phyloP scores from a whole-genome alignment of 2,329 filamentous ascomycete genomes.

The Massarina eburnea region DNA sequence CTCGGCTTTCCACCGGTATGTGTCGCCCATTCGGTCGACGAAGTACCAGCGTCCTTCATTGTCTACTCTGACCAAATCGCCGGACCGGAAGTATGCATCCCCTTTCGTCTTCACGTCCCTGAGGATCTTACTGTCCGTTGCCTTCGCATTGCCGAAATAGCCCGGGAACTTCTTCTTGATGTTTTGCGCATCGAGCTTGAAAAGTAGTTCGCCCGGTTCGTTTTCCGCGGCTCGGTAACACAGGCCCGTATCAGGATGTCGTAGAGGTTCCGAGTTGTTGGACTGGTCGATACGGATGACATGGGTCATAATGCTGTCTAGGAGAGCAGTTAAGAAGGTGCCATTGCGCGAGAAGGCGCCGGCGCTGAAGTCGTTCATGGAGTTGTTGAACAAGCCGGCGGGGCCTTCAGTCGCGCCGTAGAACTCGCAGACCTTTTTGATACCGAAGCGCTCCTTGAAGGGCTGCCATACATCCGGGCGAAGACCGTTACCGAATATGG shows the following conservation, averaged over 20 bases:
- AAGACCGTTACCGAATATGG: slow-evolving; percentile 45
- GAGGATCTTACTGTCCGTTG: slow-evolving; percentile 37
- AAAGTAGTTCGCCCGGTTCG: slow-evolving; percentile 71
- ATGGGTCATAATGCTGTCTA: slow-evolving; percentile 58
- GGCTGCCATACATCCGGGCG: slow-evolving; percentile 45
- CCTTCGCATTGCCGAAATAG: slow-evolving; percentile 57
- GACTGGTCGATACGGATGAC: slow-evolving; percentile 69
- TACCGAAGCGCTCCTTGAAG: slow-evolving; percentile 45
- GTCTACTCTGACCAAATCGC: slow-evolving; percentile 38
- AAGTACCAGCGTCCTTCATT: slow-evolving; percentile 40
- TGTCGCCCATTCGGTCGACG: slow-evolving; percentile 43
- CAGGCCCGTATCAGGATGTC: slow-evolving; percentile 67
- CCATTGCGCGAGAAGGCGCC: slow-evolving; percentile 73
- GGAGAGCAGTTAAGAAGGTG: slow-evolving; percentile 54
- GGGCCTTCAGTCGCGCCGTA: slow-evolving; percentile 56
- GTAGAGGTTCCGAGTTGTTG: slow-evolving; percentile 62
- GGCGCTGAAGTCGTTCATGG: slow-evolving; percentile 58
- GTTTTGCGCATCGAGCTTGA: slow-evolving; percentile 32
- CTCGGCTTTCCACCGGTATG: slow-evolving; percentile 48
- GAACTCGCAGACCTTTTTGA: slow-evolving; percentile 42
- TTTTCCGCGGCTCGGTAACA: slow-evolving; percentile 63
- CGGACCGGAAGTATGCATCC: slow-evolving; percentile 42
- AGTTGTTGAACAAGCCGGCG: slow-evolving; percentile 57
- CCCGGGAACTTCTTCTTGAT: slow-evolving; percentile 61
- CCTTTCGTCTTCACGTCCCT: slow-evolving; percentile 37